Percentiles rank a stretch among this genome's conserved stretches.
Evolutionary conservation across 164 flowering plant species (phyloP).

Genomic region (Malania oleifera): DNA sequence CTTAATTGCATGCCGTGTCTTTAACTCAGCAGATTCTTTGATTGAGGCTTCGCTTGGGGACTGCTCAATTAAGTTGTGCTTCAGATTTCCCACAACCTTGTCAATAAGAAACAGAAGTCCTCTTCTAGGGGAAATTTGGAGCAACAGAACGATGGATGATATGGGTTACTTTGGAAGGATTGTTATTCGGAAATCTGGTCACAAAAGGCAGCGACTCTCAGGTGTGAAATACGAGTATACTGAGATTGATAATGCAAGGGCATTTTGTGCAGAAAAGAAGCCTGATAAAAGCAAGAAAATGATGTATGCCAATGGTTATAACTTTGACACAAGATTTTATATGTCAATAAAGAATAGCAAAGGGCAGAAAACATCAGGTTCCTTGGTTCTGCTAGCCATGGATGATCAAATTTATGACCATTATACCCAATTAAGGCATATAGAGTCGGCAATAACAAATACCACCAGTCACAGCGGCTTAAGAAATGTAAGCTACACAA

Average conservation of each 20-base stretch:
- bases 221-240: conserved; percentile 29
- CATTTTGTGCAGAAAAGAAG: conserved; percentile 16
- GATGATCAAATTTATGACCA: conserved; percentile 13
- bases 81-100: conserved; percentile 23
- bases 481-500: conserved; percentile 27
- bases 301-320: conserved; percentile 20
- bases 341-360: conserved; percentile 18
- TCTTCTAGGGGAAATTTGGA: conserved; percentile 34
- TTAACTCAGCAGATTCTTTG: conserved; percentile 16
- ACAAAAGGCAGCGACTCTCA: neutral
- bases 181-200: conserved; percentile 9
- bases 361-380: conserved; percentile 18
- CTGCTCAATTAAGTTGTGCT: conserved; percentile 29
- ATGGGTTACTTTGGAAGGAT: conserved; percentile 23
- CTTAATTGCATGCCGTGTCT: conserved; percentile 29
- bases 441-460: neutral
- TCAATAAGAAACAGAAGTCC: conserved; percentile 20
- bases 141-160: conserved; percentile 18
- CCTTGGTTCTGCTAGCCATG: conserved; percentile 25
- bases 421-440: neutral
- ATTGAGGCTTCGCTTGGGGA: conserved; percentile 28
- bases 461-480: conserved; percentile 9
- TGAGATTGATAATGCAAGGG: conserved; percentile 12
- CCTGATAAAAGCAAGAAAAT: conserved; percentile 14
- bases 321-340: conserved; percentile 30